These are phyloP conservation scores for Kitagawia praeruptora DNA, from an alignment of 129 eudicot species.

Conservation along the genomic window DNA sequence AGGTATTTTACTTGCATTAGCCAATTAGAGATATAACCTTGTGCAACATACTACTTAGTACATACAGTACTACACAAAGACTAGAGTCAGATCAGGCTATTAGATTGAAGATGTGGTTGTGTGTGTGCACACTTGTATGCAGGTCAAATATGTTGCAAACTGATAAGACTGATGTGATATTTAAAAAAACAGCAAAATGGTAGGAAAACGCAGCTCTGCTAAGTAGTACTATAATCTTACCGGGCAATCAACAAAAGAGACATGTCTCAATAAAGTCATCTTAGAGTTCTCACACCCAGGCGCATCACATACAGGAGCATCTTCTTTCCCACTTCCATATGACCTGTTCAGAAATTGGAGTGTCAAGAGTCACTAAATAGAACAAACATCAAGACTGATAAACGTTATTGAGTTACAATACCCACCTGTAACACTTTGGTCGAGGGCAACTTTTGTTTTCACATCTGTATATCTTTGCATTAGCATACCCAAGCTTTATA, in stretches of 20 bases:
- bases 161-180: not conserved
- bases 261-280: constrained; percentile 87
- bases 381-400: not conserved
- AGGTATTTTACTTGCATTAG: too few relatives aligned
- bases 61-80: too few relatives aligned
- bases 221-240: constrained; percentile 23
- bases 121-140: too few relatives aligned
- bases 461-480: constrained; percentile 92
- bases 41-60: too few relatives aligned
- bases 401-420: not conserved
- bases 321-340: constrained; percentile 97
- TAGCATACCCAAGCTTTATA: constrained; percentile 96
- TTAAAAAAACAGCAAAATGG: not conserved
- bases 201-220: not conserved
- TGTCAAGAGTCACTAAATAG: not conserved
- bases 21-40: too few relatives aligned
- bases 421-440: constrained; percentile 92
- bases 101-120: not conserved
- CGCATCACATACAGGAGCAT: constrained; percentile 77
- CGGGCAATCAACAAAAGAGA: constrained; percentile 96
- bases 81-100: too few relatives aligned
- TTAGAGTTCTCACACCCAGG: constrained; percentile 93
- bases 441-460: constrained; percentile 91
- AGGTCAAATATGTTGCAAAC: too few relatives aligned
- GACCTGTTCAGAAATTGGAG: constrained; percentile 39